Percentiles rank a stretch among this genome's conserved stretches.
These are phyloP conservation scores for Globisporangium viniferum DNA, from an alignment of 352 stramenopile genomes.

Conservation along the genomic window DNA sequence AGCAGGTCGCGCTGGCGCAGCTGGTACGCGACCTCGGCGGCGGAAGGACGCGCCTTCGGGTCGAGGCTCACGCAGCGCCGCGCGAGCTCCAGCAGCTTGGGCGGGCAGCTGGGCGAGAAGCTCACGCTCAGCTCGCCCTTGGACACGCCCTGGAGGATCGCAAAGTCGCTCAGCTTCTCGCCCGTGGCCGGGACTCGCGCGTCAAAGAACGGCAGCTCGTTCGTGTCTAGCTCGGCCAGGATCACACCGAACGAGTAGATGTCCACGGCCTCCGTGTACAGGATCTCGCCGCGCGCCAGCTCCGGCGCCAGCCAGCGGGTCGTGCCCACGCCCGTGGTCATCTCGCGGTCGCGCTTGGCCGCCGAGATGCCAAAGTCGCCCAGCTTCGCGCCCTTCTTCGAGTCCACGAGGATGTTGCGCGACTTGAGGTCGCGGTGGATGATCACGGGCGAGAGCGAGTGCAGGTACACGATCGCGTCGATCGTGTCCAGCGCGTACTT, in stretches of 20 bases:
- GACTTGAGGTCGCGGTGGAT: constrained; percentile 74
- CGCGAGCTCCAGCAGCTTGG: constrained; percentile 44
- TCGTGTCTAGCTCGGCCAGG: constrained; percentile 64
- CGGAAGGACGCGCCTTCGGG: constrained; percentile 44
- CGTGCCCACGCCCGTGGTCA: constrained; percentile 64
- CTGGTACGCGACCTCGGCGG: constrained; percentile 58
- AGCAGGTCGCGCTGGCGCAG: constrained; percentile 52
- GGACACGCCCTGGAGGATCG: constrained; percentile 54
- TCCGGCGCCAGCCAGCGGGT: constrained; percentile 63
- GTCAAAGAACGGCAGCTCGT: constrained; percentile 60
- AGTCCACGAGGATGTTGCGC: constrained; percentile 67
- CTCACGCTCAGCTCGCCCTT: constrained; percentile 35
- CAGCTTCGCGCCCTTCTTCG: constrained; percentile 59
- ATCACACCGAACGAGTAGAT: constrained; percentile 72
- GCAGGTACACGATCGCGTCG: constrained; percentile 67
- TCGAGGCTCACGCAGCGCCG: constrained; percentile 51
- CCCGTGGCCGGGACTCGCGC: constrained; percentile 22
- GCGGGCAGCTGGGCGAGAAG: constrained; percentile 38
- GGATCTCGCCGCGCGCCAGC: constrained; percentile 51
- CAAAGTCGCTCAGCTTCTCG: constrained; percentile 54
- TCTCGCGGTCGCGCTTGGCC: constrained; percentile 47
- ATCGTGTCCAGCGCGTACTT: constrained; percentile 59
- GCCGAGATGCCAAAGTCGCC: constrained; percentile 67
- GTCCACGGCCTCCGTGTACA: constrained; percentile 65
- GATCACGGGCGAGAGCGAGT: constrained; percentile 58